phyloP scores from a whole-genome alignment of 345 rosid genomes.

The Reutealis trisperma region DNA sequence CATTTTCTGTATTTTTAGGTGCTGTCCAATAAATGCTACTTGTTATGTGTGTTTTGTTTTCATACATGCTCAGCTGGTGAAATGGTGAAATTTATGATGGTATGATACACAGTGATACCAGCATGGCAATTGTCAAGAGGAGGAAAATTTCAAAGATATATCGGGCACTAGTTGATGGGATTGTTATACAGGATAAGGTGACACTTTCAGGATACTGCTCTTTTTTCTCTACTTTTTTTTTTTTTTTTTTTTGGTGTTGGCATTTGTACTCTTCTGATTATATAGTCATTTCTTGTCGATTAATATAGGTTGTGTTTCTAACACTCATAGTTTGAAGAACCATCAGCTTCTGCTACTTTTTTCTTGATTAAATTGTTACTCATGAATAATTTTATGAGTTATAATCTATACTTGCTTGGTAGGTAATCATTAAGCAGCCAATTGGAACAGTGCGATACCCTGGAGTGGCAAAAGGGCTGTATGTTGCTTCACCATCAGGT shows the following conservation, averaged over 20 bases:
- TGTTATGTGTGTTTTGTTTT: not conserved
- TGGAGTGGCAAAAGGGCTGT: conserved; percentile 83
- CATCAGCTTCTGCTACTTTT: conserved; percentile 4
- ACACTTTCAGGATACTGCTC: not conserved
- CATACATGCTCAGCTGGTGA: conserved; percentile 8
- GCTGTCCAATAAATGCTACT: not conserved
- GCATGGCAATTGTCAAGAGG: conserved; percentile 29
- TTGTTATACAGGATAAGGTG: conserved; percentile 67
- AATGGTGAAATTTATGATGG: conserved; percentile 12
- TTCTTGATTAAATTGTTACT: not conserved
- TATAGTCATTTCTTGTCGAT: not conserved
- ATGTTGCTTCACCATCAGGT: conserved; percentile 84
- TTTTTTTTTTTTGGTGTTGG: not conserved
- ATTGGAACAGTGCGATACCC: conserved; percentile 71
- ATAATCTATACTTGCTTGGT: conserved; percentile 14
- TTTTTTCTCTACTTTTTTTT: not conserved
- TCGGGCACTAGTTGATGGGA: conserved; percentile 70
- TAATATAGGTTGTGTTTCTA: not conserved
- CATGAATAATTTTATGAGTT: not conserved
- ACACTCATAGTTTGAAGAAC: conserved; percentile 6
- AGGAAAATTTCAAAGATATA: conserved; percentile 75
- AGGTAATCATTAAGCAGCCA: conserved; percentile 74
- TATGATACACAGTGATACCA: conserved; percentile 27
- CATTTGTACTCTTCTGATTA: not conserved
- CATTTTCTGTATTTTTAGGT: conserved; percentile 2